Conservation (phyloP, 805 yeast genomes). For the Saturnispora besseyi region DNA sequence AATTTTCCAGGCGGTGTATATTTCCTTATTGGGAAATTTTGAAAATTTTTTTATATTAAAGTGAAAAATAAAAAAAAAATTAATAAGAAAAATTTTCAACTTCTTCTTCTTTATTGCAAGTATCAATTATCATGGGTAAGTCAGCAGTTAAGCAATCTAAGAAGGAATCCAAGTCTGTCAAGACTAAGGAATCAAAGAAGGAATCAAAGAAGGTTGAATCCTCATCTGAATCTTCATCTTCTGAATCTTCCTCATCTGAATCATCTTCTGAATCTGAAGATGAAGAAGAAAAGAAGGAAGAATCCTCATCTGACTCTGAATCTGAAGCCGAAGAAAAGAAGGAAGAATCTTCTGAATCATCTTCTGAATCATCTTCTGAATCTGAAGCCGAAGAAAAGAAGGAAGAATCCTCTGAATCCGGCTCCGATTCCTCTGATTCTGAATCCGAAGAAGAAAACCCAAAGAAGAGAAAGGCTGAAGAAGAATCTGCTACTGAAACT, state of each 20-base stretch:
- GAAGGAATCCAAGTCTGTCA: slow-evolving; percentile 17
- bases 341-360: slow-evolving; percentile 16
- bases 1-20: slow-evolving; percentile 2
- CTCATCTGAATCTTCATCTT: slow-evolving; percentile 17
- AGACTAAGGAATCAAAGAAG: slow-evolving; percentile 17
- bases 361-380: slow-evolving; percentile 18
- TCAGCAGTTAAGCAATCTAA: slow-evolving; percentile 22
- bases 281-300: slow-evolving; percentile 14
- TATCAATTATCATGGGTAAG: slow-evolving; percentile 21
- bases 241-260: slow-evolving; percentile 21
- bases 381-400: slow-evolving; percentile 11
- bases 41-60: slow-evolving; percentile 8
- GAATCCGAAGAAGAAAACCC: slow-evolving; percentile 21
- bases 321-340: slow-evolving; percentile 16
- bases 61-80: slow-evolving; percentile 3
- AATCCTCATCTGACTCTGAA: slow-evolving; percentile 18
- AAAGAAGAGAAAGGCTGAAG: slow-evolving; percentile 36
- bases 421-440: slow-evolving; percentile 15
- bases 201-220: slow-evolving; percentile 21
- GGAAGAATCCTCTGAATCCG: slow-evolving; percentile 19
- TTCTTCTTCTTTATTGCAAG: slow-evolving; percentile 5
- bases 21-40: background rate
- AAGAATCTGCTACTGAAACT: slow-evolving; percentile 18
- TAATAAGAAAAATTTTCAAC: slow-evolving; percentile 1
- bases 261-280: slow-evolving; percentile 20